Conservation (phyloP, 495 filamentous ascomycete genomes). For the Penicillium ochrochloron region DNA sequence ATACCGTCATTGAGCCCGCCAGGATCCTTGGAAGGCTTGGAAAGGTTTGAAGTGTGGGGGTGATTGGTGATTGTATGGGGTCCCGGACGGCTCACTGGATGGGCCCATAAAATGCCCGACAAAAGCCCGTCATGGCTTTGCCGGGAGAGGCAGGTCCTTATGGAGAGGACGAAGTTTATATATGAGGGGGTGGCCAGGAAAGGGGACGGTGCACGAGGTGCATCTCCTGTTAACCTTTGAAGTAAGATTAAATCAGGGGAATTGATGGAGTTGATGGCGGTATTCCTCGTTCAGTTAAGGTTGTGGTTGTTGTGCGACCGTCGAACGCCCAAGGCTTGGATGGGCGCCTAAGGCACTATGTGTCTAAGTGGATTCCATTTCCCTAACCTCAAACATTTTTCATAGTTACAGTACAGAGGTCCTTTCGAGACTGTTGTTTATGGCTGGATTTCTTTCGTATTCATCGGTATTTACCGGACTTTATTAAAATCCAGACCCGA, state of each 20-base stretch:
- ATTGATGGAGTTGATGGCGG: background rate
- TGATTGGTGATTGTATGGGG: slow-evolving; percentile 8
- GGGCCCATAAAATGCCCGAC: slow-evolving; percentile 21
- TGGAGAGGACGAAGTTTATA: background rate
- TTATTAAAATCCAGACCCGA: background rate
- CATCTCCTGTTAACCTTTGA: background rate
- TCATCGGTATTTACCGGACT: too few relatives aligned
- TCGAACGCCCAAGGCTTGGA: background rate
- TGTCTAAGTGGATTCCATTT: background rate
- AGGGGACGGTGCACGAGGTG: background rate
- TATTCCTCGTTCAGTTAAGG: background rate
- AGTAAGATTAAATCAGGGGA: background rate
- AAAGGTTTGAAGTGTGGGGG: slow-evolving; percentile 23
- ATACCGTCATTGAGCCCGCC: slow-evolving; percentile 21
- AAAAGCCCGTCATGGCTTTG: slow-evolving; percentile 20
- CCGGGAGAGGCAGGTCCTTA: slow-evolving; percentile 16
- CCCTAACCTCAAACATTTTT: too few relatives aligned
- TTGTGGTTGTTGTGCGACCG: background rate
- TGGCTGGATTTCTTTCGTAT: too few relatives aligned
- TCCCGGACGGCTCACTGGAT: slow-evolving; percentile 5
- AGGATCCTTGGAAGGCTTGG: slow-evolving; percentile 14
- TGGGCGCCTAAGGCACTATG: background rate
- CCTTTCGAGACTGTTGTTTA: too few relatives aligned
- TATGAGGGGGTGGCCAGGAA: background rate
- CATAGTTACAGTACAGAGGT: too few relatives aligned